A percentile compares a stretch with the other conserved stretches of the same genome.
Conservation (phyloP, 2,329 filamentous ascomycete species). For the Phaeosphaeriaceae sp. region DNA sequence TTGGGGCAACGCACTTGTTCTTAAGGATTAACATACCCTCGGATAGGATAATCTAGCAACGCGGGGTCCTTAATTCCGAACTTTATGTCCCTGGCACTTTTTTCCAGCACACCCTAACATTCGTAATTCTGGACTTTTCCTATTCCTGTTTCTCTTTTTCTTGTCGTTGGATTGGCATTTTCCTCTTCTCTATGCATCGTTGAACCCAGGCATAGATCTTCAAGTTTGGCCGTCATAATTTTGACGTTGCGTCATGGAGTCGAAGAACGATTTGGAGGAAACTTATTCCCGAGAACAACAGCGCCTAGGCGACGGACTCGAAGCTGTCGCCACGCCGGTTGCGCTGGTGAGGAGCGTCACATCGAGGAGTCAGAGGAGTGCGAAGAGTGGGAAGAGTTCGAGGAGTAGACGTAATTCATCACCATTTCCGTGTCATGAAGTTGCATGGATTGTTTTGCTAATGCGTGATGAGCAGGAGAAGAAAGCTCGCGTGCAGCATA, state of each 20-base stretch:
- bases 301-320: constrained; percentile 29
- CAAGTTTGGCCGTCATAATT: no score
- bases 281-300: constrained; percentile 46
- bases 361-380: constrained; percentile 21
- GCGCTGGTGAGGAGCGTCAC: constrained; percentile 37
- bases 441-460: no score
- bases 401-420: constrained; percentile 19
- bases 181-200: no score
- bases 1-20: background rate
- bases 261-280: constrained; percentile 35
- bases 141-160: no score
- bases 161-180: no score
- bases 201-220: no score
- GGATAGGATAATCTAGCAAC: background rate
- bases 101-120: background rate
- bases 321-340: constrained; percentile 34
- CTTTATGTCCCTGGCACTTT: background rate
- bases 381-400: constrained; percentile 15
- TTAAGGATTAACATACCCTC: background rate
- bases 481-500: constrained; percentile 22
- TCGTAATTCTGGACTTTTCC: background rate
- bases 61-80: background rate
- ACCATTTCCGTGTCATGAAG: background rate
- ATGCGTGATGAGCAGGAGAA: constrained; percentile 17
- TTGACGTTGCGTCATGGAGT: constrained; percentile 22